A percentile compares a stretch with the other conserved stretches of the same genome.
Evolutionary conservation across 192 early-diverging fungal genomes (phyloP).

Genomic region (Backusella mclennaniae): DNA sequence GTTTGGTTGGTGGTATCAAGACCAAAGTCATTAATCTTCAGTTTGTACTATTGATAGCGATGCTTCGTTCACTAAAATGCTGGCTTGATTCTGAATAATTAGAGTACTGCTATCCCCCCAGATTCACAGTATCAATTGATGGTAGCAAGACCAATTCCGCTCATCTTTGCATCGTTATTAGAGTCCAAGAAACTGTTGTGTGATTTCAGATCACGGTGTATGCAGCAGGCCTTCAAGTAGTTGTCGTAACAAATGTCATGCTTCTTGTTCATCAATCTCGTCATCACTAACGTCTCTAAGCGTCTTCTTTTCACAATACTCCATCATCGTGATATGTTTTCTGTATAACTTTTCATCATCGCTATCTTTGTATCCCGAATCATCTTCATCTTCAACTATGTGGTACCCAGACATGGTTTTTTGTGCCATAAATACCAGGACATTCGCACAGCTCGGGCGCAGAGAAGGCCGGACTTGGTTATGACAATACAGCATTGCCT

Average conservation of each 20-base stretch:
- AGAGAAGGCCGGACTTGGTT: slow-evolving; percentile 26
- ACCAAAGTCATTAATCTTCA: slow-evolving; percentile 39
- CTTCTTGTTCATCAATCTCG: slow-evolving; percentile 74
- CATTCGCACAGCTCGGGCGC: slow-evolving; percentile 62
- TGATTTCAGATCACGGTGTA: slow-evolving; percentile 89
- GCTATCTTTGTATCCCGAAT: slow-evolving; percentile 26
- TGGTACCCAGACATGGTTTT: slow-evolving; percentile 77
- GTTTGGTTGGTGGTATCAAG: slow-evolving; percentile 56
- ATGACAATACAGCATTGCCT: background rate
- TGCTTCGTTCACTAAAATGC: background rate
- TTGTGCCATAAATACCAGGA: slow-evolving; percentile 57
- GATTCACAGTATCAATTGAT: slow-evolving; percentile 35
- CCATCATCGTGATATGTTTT: slow-evolving; percentile 45
- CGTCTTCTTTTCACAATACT: slow-evolving; percentile 96
- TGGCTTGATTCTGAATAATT: background rate
- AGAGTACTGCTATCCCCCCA: background rate
- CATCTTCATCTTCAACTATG: slow-evolving; percentile 80
- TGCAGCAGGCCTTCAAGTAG: slow-evolving; percentile 90
- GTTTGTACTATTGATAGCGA: background rate
- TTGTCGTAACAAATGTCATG: slow-evolving; percentile 82
- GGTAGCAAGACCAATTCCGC: slow-evolving; percentile 77
- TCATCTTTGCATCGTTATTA: slow-evolving; percentile 57
- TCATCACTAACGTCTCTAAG: slow-evolving; percentile 78
- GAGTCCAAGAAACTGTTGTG: slow-evolving; percentile 77
- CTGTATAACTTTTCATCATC: slow-evolving; percentile 33